A percentile compares a stretch with the other conserved stretches of the same genome.
Conservation (phyloP, 768 basidiomycete species). For the Leccinum rimulosum region DNA sequence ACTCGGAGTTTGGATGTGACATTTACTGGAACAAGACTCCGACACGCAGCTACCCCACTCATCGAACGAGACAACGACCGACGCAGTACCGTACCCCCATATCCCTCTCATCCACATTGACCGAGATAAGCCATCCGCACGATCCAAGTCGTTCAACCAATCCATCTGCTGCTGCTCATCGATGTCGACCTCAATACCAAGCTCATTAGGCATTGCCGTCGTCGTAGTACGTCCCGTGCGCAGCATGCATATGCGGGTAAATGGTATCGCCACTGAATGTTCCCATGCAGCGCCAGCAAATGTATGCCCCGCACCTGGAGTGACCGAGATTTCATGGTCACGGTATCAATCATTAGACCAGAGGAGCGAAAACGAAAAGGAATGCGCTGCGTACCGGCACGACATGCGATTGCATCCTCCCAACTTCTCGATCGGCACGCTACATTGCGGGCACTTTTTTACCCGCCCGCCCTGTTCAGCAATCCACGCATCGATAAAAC, state of each 20-base stretch:
- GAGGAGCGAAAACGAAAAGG: not conserved
- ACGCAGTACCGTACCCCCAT: too few relatives aligned
- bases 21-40: too few relatives aligned
- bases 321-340: not conserved
- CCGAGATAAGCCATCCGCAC: not conserved
- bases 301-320: conserved; percentile 65
- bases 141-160: too few relatives aligned
- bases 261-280: conserved; percentile 34
- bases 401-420: conserved; percentile 82
- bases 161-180: conserved; percentile 3
- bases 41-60: too few relatives aligned
- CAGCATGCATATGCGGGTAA: conserved; percentile 38
- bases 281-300: conserved; percentile 66
- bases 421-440: conserved; percentile 61
- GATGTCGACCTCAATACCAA: conserved; percentile 16
- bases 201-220: conserved; percentile 10
- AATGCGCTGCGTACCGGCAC: conserved; percentile 38
- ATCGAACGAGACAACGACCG: too few relatives aligned
- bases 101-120: too few relatives aligned
- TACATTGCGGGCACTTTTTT: conserved; percentile 71
- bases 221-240: conserved; percentile 33
- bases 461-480: conserved; percentile 50
- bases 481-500: conserved; percentile 61
- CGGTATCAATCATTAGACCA: not conserved
- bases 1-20: too few relatives aligned